Evolutionary conservation across 2,329 filamentous ascomycete species (phyloP).

Genomic region (Nakataea oryzae): DNA sequence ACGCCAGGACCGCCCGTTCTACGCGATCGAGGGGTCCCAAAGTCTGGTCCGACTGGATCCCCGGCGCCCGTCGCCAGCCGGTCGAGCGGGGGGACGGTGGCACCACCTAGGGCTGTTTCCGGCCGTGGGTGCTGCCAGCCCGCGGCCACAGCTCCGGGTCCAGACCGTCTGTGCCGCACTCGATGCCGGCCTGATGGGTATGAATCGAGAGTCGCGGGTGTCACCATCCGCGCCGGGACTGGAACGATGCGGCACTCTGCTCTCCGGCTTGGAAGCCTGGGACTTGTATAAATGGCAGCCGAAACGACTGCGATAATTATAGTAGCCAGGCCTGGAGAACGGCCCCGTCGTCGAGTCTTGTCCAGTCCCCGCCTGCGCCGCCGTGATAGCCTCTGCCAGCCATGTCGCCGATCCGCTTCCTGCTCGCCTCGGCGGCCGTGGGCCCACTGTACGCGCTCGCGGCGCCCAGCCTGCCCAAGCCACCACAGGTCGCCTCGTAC

Average conservation of each 20-base stretch:
- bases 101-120: neutral
- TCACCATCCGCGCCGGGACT: neutral
- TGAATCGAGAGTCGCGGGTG: neutral
- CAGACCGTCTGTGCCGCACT: too few species aligned
- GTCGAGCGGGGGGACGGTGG: neutral
- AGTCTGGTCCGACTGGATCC: neutral
- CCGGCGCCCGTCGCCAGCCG: neutral
- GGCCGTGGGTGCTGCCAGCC: neutral
- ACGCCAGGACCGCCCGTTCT: neutral
- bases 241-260: neutral
- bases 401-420: neutral
- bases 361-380: too few species aligned
- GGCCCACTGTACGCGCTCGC: neutral
- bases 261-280: too few species aligned
- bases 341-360: too few species aligned
- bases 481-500: conserved; percentile 18
- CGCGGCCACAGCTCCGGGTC: too few species aligned
- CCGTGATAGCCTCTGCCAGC: too few species aligned
- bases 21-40: too few species aligned
- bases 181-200: too few species aligned
- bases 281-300: too few species aligned
- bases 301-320: too few species aligned
- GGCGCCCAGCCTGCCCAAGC: neutral
- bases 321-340: too few species aligned
- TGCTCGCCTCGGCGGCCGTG: neutral